Base-by-base conservation (phyloP, 1,139 yeast genomes). In the Yamadazyma sp. region DNA sequence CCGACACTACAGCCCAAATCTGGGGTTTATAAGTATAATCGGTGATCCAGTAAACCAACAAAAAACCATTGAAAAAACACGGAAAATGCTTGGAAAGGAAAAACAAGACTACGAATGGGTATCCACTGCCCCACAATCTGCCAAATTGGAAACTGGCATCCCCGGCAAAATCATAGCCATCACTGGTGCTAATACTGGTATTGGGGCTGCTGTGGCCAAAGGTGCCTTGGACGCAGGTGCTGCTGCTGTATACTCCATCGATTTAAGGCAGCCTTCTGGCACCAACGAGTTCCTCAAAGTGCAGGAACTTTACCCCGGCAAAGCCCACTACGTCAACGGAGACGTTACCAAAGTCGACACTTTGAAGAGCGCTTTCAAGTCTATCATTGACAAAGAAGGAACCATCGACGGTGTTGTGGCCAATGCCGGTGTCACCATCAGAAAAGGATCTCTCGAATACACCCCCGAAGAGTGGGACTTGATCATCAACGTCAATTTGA, bases 391-490 rank as follows among this genome's bases (percentile, higher is more conserved):
- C 46, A 91, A 83, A 50, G 87, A 87, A 61, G 77, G 77, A 28
- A 74, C 78, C 42, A 77, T 87, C 49, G 95, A 87, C 58, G 74
- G 85, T 29, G 81, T 85, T 56, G 91, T 87, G 29, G 91, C 94
- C 55, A 87, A 87, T 60, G 95, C 95, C 18, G 95, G 95, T 47
- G 77, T 85, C 31, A 84, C 87, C 15, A 85, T 92, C 88, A 73
- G 79, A 32, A 75, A 79, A 25, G 95, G 91, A 14, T 67, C 83
- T 17, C 57, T 82, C 49, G 67, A 64, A 30, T 69, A 67, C 33
- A 59, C 55, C 6, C 49, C 57, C 55, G 76, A 76, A 37, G 75
- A 69, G 44, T 77, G 79, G 78, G 70, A 69, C 45, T 59, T 65
- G 47, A 64, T 81, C 31, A 70, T 75, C 51, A 66, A 62, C 47